Evolutionary conservation across 148 eudicot genomes (phyloP).

Genomic region (Fagopyrum homotropicum): DNA sequence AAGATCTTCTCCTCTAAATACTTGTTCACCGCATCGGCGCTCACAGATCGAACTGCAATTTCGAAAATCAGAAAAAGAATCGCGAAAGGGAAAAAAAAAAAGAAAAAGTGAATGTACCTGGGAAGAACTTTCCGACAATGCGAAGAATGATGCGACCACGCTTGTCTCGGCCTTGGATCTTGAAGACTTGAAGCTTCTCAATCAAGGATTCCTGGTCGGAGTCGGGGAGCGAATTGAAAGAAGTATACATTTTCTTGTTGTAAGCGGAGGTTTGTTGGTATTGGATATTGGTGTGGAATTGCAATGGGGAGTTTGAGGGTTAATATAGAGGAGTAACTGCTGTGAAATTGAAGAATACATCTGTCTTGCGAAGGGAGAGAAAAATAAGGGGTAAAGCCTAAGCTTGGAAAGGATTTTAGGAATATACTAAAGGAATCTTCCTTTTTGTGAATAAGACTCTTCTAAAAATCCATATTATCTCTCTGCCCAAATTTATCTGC

Average conservation of each 20-base stretch:
- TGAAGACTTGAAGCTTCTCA: conserved; percentile 37
- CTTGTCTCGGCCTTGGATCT: conserved; percentile 52
- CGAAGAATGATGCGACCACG: conserved; percentile 39
- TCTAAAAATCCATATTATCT: too few relatives aligned
- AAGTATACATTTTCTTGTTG: background rate
- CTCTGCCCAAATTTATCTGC: background rate
- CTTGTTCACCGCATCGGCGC: conserved; percentile 38
- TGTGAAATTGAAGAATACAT: background rate
- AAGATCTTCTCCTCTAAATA: conserved; percentile 48
- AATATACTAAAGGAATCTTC: background rate
- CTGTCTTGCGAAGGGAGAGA: background rate
- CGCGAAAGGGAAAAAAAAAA: background rate
- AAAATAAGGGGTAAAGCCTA: background rate
- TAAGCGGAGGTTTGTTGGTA: too few relatives aligned
- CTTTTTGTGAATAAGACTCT: background rate
- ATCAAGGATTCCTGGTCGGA: conserved; percentile 34
- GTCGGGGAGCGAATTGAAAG: conserved; percentile 11
- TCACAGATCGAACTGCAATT: conserved; percentile 30
- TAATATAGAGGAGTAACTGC: background rate
- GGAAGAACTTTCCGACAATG: conserved; percentile 53
- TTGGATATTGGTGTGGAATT: background rate
- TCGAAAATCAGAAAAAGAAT: background rate
- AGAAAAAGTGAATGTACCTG: conserved; percentile 27
- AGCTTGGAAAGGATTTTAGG: background rate
- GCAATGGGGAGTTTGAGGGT: background rate